Evolutionary conservation across 768 basidiomycete species (phyloP), one percentile per base, ranked within the genome.

Genomic region (Mycena epipterygia): DNA sequence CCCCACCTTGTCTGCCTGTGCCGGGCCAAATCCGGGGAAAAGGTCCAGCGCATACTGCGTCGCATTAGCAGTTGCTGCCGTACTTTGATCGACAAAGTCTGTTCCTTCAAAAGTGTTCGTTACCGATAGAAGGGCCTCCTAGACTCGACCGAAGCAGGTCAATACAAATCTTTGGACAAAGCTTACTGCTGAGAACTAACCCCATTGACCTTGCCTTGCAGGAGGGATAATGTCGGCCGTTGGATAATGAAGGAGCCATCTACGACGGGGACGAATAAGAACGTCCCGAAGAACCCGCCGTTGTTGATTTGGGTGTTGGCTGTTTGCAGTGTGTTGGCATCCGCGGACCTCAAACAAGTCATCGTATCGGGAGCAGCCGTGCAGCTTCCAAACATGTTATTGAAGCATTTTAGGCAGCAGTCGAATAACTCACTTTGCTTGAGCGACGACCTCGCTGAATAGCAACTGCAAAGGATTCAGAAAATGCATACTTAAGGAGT

Each of bases 191-290:
- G n/a, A n/a, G n/a, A n/a, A 46, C 80, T n/a, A 56, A 82, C 82
- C 19, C 81, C 83, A 32, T 84, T 83, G 23, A 79, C 70, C 1
- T 73, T 71, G 32, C 79, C 73, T 56, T 75, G 70, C 16, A 58
- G 61, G 4, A 83, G 70, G 3, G 80, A 76, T 42, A 76, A 64
- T 1, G 79, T 80, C 4, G 83, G 81, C 11, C 76, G 75, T 63
- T 81, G 81, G 9, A 73, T 65, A 23, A 84, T 82, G 67, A 83
- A 77, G 0, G 75, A 60, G 8, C 80, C 82, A 46, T 84, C 83
- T 3, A 84, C 78, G 27, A 84, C 82, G 3, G 83, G 83, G 13
- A 78, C 77, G 39, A 80, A 77, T n/a, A 70, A 32, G 21, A 73
- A 80, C 5, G 79, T 80, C 3, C 80, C 79, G 51, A 74, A 81